Base-by-base conservation (phyloP, 2,329 filamentous ascomycete species). In the Diaporthe capsici region DNA sequence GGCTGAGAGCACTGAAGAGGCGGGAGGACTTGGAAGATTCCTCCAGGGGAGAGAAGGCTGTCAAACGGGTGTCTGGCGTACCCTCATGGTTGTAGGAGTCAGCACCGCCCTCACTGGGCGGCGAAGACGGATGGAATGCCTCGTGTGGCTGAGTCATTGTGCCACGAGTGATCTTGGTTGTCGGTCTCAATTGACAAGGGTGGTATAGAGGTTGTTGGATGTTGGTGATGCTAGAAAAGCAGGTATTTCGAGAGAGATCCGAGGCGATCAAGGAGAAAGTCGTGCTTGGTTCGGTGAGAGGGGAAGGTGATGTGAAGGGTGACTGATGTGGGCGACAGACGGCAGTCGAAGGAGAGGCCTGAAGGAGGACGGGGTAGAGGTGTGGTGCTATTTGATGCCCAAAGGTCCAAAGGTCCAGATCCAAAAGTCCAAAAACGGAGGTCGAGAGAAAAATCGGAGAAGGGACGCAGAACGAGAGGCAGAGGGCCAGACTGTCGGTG, bases 51-150 rank as follows among this genome's bases (percentile, higher is more conserved):
- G 92, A 94, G 80, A 93, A 93, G 8, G 89, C 84, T 7, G 92
- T 92, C 57, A 92, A 78, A 68, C 88, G 89, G 10, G 92, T 93
- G 75, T 93, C 91, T 0, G 92, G 92, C 8, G 93, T 94, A 22
- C 88, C 89, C 78, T 83, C 82, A 61, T 83, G 79, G 42, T 90
- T 88, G 80, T 87, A 88, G 15, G 92, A 92, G 71, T 90, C 89
- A 44, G 86, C 87, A 28, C 85, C 87, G 61, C 87, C 89, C 2
- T 88, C 89, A 0, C 90, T 90, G 75, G 84, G 86, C 60, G 89
- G 88, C 4, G 90, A 90, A 44, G 87, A 82, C 8, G 85, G 84
- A 78, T 86, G 85, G 79, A 85, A 86, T 31, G 78, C 77, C 58
- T 89, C 87, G 47, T 83, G 84, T 61, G 80, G 78, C 60, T 87